Percentiles rank a stretch among this genome's conserved stretches.
Evolutionary conservation across 2,329 filamentous ascomycete genomes (phyloP).

Genomic region (Fusarium azukiicola): DNA sequence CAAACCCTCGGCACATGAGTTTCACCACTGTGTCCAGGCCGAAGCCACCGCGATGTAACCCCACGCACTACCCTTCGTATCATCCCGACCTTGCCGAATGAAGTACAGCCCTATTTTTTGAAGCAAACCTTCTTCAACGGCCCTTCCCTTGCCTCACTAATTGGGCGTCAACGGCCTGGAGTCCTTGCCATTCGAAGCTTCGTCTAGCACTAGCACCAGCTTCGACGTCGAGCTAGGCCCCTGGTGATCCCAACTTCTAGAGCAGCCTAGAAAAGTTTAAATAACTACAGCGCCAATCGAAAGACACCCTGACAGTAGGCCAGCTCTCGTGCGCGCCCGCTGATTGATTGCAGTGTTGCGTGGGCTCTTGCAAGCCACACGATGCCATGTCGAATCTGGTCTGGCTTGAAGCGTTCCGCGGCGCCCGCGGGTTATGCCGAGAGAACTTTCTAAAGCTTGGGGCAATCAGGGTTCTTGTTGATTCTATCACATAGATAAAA

Average conservation of each 20-base stretch:
- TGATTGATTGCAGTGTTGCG: constrained; percentile 2
- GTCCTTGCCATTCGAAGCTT: neutral
- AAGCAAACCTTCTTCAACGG: neutral
- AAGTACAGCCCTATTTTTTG: neutral
- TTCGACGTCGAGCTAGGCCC: constrained; percentile 4
- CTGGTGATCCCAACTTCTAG: constrained; percentile 16
- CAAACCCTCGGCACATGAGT: neutral
- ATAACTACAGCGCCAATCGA: constrained; percentile 25
- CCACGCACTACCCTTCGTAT: neutral
- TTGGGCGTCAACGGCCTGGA: constrained; percentile 9
- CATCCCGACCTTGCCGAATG: constrained; percentile 5
- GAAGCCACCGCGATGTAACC: neutral
- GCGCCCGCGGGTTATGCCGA: neutral
- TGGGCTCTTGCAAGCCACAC: neutral
- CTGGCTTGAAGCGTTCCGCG: constrained; percentile 3
- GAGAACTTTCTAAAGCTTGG: neutral
- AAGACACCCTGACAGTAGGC: neutral
- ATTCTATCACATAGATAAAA: neutral
- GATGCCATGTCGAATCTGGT: neutral
- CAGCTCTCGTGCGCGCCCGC: constrained; percentile 33
- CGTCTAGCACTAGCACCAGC: neutral
- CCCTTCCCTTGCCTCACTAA: neutral
- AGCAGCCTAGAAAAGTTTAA: constrained; percentile 16
- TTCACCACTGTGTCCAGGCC: constrained; percentile 11
- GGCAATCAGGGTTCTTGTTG: neutral